Evolutionary conservation across 805 yeast genomes (phyloP), one percentile per base, ranked within the genome.

Genomic region (Wickerhamomyces canadensis): DNA sequence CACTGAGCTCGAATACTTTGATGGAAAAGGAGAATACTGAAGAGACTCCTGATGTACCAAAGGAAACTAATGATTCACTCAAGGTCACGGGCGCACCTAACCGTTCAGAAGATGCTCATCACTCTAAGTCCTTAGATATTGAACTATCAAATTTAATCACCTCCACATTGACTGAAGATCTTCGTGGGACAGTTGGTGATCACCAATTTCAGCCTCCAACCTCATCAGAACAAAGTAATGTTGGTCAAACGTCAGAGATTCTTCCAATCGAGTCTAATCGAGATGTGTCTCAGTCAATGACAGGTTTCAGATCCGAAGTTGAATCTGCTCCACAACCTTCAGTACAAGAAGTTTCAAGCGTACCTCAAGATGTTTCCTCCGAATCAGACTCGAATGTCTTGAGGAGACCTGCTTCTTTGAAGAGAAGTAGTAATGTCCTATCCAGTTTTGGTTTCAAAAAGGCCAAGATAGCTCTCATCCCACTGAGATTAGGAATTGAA

Each of bases 51-150:
- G 55, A 56, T 3, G 34, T 55, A 6, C 60, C 62, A 8, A 48
- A 52, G 8, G 57, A 61, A 10, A 45, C 55, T n/a, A 47, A 55
- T 8, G 44, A 62, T 4, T 48, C 60, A 11, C 62, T 62, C 41
- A 54, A 56, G 33, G 41, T 56, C 7, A 41, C 49, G 2, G 42
- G 50, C 15, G 35, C 33, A 13, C 7, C 18, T 6, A 23, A 6
- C 15, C 33, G 21, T 14, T 31, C 26, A 21, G 6, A 17, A 5
- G 13, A 23, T 6, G 27, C 27, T 8, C 14, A n/a, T n/a, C n/a
- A n/a, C n/a, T n/a, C 39, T 2, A 35, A 40, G 11, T 25, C 21
- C 25, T 24, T 41, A 6, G 47, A 38, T 35, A 12, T 29, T 14
- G 47, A 40, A 18, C 23, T 45, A 13, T 36, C 44, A 6, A 41